These are phyloP conservation scores for Torulaspora quercuum DNA, from an alignment of 805 yeast species.

Conservation along the genomic window DNA sequence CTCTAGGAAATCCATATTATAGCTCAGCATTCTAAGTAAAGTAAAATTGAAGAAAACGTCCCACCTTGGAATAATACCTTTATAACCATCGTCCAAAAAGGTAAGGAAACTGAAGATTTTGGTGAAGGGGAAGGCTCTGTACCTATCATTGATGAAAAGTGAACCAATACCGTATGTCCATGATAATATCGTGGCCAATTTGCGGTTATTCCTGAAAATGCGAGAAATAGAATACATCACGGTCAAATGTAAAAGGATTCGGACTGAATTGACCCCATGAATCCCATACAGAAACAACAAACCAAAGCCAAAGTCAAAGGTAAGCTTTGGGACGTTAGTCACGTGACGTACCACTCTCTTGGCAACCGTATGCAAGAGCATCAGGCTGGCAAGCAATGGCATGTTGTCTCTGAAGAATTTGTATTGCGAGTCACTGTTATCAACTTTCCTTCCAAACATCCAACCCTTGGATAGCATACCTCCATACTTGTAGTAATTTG, in stretches of 20 bases:
- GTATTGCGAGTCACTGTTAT: slow-evolving; percentile 89
- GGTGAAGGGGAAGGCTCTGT: slow-evolving; percentile 52
- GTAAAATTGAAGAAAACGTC: slow-evolving; percentile 94
- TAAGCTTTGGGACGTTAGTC: slow-evolving; percentile 41
- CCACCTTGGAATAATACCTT: slow-evolving; percentile 87
- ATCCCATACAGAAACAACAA: slow-evolving; percentile 61
- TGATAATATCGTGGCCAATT: slow-evolving; percentile 43
- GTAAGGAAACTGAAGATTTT: slow-evolving; percentile 41
- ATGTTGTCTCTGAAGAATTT: slow-evolving; percentile 82
- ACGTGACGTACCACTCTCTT: slow-evolving; percentile 39
- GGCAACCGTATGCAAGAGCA: slow-evolving; percentile 50
- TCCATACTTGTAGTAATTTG: slow-evolving; percentile 63
- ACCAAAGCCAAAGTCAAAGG: slow-evolving; percentile 76
- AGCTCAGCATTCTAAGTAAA: slow-evolving; percentile 77
- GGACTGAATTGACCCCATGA: slow-evolving; percentile 74
- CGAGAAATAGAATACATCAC: slow-evolving; percentile 43
- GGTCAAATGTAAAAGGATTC: slow-evolving; percentile 55
- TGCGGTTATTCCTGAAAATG: slow-evolving; percentile 31
- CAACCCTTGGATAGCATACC: slow-evolving; percentile 74
- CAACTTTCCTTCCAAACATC: slow-evolving; percentile 86
- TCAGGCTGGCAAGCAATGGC: slow-evolving; percentile 53
- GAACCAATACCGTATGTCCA: slow-evolving; percentile 83
- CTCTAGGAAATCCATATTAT: slow-evolving; percentile 68
- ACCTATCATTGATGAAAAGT: slow-evolving; percentile 71
- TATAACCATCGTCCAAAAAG: slow-evolving; percentile 56